phyloP scores from a whole-genome alignment of 2,329 filamentous ascomycete species.

The Penicillium sp. region DNA sequence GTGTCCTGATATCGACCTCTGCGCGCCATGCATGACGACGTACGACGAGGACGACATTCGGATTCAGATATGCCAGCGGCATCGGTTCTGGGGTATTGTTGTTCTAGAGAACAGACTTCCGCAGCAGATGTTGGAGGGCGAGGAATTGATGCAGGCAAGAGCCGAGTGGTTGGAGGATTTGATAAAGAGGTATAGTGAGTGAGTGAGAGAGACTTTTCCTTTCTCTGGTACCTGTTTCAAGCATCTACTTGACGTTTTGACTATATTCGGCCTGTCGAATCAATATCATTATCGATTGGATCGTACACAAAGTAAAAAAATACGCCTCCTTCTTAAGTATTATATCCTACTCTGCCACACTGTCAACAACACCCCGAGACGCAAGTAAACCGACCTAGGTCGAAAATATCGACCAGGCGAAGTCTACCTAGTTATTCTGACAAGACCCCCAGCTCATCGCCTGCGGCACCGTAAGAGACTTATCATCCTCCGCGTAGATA shows the following conservation, averaged over 20 bases:
- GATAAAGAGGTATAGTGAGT: background rate
- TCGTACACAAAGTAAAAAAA: too few relatives aligned
- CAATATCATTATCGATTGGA: too few relatives aligned
- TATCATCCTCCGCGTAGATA: conserved; percentile 9
- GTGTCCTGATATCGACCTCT: background rate
- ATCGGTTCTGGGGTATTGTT: background rate
- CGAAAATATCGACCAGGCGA: too few relatives aligned
- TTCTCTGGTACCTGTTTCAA: background rate
- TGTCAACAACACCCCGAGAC: too few relatives aligned
- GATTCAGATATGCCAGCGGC: background rate
- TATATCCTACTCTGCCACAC: too few relatives aligned
- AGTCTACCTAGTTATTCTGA: conserved; percentile 3
- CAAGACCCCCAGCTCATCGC: conserved; percentile 13
- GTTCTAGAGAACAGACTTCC: background rate
- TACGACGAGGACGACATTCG: background rate
- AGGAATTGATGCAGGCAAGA: background rate
- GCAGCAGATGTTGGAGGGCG: background rate
- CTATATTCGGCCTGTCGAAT: too few relatives aligned
- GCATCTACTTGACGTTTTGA: too few relatives aligned
- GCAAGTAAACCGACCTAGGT: too few relatives aligned
- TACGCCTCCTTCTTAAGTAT: too few relatives aligned
- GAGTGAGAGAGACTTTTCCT: background rate
- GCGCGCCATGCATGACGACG: background rate
- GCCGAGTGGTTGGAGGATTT: background rate
- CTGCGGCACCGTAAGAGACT: conserved; percentile 11